Evolutionary conservation across 2,329 filamentous ascomycete genomes (phyloP).

Genomic region (Cladosporium colombiae): DNA sequence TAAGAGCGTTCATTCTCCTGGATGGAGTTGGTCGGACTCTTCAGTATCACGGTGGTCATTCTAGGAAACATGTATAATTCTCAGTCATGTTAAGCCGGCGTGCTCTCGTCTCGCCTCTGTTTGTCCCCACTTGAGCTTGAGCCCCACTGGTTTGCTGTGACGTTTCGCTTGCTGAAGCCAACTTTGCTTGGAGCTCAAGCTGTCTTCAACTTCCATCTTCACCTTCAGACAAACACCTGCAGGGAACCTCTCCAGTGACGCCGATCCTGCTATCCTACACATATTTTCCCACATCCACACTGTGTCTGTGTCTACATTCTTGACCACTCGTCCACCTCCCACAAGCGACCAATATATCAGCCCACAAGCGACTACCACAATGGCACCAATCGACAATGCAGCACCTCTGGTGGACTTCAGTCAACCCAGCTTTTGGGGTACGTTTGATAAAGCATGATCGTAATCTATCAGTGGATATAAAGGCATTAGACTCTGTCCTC

Average conservation of each 20-base stretch:
- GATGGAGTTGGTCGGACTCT: too few relatives aligned
- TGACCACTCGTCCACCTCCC: slow-evolving; percentile 22
- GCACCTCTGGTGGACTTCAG: slow-evolving; percentile 37
- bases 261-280: not conserved
- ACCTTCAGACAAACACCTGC: not conserved
- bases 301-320: slow-evolving; percentile 8
- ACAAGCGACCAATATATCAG: slow-evolving; percentile 4
- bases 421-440: slow-evolving; percentile 52
- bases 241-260: slow-evolving; percentile 1
- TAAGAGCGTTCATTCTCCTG: not conserved
- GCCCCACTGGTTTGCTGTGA: not conserved
- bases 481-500: not conserved
- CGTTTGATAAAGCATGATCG: slow-evolving; percentile 26
- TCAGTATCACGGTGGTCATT: too few relatives aligned
- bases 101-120: not conserved
- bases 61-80: too few relatives aligned
- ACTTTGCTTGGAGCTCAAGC: slow-evolving; percentile 5
- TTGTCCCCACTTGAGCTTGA: not conserved
- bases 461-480: not conserved
- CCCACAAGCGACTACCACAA: slow-evolving; percentile 18
- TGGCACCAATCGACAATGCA: slow-evolving; percentile 11
- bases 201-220: slow-evolving; percentile 3
- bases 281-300: slow-evolving; percentile 32
- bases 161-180: slow-evolving; percentile 7
- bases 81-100: too few relatives aligned